Percentiles rank a stretch among this genome's conserved stretches.
phyloP scores from a whole-genome alignment of 2,329 filamentous ascomycete genomes.

The Sporothrix humicola region DNA sequence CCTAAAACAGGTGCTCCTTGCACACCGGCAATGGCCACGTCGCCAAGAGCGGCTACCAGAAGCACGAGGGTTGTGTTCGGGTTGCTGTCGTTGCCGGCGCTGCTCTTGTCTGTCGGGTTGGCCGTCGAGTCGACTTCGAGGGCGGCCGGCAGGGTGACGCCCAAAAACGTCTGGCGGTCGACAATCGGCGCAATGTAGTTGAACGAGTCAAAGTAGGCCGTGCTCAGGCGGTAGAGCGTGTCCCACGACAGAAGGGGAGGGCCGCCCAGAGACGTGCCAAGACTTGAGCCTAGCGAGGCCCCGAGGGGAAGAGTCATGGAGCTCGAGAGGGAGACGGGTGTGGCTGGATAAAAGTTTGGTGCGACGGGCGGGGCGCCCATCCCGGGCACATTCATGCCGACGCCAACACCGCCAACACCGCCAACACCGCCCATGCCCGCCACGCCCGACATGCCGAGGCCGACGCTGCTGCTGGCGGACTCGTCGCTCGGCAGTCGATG shows the following conservation, averaged over 20 bases:
- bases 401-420: not conserved
- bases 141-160: constrained; percentile 53
- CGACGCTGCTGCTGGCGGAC: not conserved
- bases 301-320: not conserved
- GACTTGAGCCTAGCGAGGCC: not conserved
- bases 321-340: not conserved
- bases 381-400: not conserved
- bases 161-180: constrained; percentile 60
- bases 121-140: constrained; percentile 39
- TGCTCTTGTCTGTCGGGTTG: not conserved
- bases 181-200: constrained; percentile 65
- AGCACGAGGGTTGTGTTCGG: constrained; percentile 58
- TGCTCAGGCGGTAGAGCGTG: constrained; percentile 56
- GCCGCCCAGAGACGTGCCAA: constrained; percentile 20
- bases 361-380: not conserved
- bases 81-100: constrained; percentile 57
- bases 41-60: constrained; percentile 64
- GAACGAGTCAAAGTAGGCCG: constrained; percentile 64
- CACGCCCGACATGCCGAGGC: constrained; percentile 19
- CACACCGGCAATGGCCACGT: constrained; percentile 59
- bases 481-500: constrained; percentile 35
- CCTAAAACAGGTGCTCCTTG: constrained; percentile 55
- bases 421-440: not conserved
- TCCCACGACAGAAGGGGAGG: constrained; percentile 51
- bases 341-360: not conserved